Evolutionary conservation across 2,329 filamentous ascomycete genomes (phyloP).

Genomic region (Talaromyces funiculosus): DNA sequence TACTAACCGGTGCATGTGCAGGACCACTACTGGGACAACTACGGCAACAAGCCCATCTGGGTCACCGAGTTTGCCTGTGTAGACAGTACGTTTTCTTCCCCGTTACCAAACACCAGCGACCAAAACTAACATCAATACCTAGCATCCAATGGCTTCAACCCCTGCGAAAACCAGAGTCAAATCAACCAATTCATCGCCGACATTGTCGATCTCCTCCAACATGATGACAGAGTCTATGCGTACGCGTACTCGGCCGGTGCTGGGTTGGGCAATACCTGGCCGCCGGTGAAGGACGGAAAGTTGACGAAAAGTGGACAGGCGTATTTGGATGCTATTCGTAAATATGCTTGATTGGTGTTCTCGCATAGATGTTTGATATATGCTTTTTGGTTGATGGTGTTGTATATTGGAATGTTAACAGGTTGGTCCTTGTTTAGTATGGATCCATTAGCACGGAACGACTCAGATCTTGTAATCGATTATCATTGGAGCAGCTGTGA

Average conservation of each 20-base stretch:
- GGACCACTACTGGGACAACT: conserved; percentile 7
- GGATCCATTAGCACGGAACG: too few relatives aligned
- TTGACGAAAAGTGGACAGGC: conserved; percentile 7
- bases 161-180: conserved; percentile 4
- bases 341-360: neutral
- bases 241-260: conserved; percentile 2
- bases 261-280: conserved; percentile 9
- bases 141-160: conserved; percentile 3
- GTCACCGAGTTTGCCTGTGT: conserved; percentile 11
- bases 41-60: conserved; percentile 7
- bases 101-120: neutral
- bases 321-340: conserved; percentile 10
- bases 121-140: neutral
- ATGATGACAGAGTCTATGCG: conserved; percentile 7
- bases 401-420: neutral
- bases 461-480: neutral
- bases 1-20: neutral
- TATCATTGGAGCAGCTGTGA: neutral
- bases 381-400: neutral
- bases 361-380: too few relatives aligned
- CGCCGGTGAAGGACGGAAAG: neutral
- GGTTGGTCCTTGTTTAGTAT: too few relatives aligned
- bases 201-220: conserved; percentile 6
- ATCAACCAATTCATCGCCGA: conserved; percentile 7
- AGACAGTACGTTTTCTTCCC: neutral